These are phyloP conservation scores for Bolboschoenus planiculmis DNA, from an alignment of 176 grass and related monocot species.

Conservation along the genomic window DNA sequence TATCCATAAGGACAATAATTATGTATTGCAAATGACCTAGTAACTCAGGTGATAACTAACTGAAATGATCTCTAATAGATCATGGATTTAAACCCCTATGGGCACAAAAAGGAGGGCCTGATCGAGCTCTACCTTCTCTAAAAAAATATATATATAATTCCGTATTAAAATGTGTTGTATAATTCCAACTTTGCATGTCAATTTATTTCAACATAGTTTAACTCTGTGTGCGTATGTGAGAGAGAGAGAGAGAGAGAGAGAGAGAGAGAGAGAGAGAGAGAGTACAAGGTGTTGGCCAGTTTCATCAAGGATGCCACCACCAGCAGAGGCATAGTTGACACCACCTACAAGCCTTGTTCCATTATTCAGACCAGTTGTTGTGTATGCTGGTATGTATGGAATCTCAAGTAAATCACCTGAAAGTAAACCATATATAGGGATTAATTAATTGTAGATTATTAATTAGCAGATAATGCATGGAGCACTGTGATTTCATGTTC, in stretches of 20 bases:
- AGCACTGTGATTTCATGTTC: too few species aligned
- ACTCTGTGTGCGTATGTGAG: neutral
- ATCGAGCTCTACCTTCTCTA: too few species aligned
- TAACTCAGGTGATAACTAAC: too few species aligned
- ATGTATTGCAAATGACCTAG: too few species aligned
- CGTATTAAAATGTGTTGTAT: too few species aligned
- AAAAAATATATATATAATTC: too few species aligned
- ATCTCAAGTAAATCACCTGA: conserved; percentile 39
- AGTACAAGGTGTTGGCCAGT: conserved; percentile 38
- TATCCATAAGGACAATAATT: too few species aligned
- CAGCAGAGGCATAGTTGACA: conserved; percentile 46
- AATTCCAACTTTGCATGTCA: neutral
- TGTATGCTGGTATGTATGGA: conserved; percentile 31
- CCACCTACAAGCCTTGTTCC: conserved; percentile 30
- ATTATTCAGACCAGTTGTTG: conserved; percentile 20
- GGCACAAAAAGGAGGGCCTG: too few species aligned
- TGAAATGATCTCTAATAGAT: too few species aligned
- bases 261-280: neutral
- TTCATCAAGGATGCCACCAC: conserved; percentile 47
- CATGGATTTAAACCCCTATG: too few species aligned
- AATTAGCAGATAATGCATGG: neutral
- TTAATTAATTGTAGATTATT: neutral
- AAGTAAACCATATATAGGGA: neutral
- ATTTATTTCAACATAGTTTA: neutral
- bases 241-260: neutral